A percentile compares a stretch with the other conserved stretches of the same genome.
Conservation (phyloP, 352 stramenopile species). For the Phytophthora fragariae region DNA sequence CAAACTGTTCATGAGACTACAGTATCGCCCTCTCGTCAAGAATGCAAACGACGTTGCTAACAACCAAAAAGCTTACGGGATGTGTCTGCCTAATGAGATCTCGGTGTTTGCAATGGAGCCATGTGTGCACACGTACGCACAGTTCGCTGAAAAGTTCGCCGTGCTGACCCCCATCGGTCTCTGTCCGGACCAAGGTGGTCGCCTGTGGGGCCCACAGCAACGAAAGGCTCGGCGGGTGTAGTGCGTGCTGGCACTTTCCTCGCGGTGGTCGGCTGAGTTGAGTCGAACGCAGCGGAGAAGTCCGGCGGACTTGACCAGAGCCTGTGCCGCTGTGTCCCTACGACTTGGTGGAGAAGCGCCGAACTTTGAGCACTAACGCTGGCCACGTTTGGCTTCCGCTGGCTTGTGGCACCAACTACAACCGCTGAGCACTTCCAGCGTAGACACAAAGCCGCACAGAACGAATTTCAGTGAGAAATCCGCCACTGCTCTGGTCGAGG, state of each 20-base stretch:
- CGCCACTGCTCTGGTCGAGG: slow-evolving; percentile 25
- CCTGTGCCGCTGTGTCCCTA: slow-evolving; percentile 11
- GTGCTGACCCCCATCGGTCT: slow-evolving; percentile 5
- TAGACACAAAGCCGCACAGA: slow-evolving; percentile 13
- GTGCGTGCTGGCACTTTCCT: slow-evolving; percentile 23
- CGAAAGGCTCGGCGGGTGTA: slow-evolving; percentile 20
- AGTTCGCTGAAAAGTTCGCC: slow-evolving; percentile 9
- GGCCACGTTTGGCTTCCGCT: slow-evolving; percentile 28
- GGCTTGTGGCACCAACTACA: slow-evolving; percentile 24
- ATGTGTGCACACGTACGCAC: not conserved
- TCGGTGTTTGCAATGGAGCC: slow-evolving; percentile 9
- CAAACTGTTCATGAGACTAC: not conserved
- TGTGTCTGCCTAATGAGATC: not conserved
- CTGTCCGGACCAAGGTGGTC: slow-evolving; percentile 3
- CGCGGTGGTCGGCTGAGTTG: slow-evolving; percentile 34
- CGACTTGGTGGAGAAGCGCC: slow-evolving; percentile 16
- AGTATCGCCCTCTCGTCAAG: not conserved
- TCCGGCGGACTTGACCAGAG: slow-evolving; percentile 41
- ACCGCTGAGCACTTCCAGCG: slow-evolving; percentile 1
- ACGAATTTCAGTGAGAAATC: slow-evolving; percentile 23
- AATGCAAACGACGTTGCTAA: not conserved
- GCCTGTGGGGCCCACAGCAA: not conserved
- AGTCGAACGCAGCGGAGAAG: slow-evolving; percentile 31
- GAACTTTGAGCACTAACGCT: slow-evolving; percentile 40
- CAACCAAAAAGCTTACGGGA: not conserved